Conservation (phyloP, 495 filamentous ascomycete species). For the Daldinia bambusicola region DNA sequence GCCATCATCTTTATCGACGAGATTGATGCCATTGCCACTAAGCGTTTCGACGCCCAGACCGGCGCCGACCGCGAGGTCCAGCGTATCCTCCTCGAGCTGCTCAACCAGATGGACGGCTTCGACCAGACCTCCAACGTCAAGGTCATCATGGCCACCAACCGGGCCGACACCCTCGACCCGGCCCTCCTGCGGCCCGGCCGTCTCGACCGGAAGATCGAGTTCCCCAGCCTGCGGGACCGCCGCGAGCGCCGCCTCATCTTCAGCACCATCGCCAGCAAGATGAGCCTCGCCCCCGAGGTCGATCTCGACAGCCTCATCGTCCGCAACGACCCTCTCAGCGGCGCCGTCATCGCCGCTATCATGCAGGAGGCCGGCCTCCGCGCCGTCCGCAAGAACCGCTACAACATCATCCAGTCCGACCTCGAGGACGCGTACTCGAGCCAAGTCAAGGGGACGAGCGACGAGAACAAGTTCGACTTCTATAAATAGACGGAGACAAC, state of each 20-base stretch:
- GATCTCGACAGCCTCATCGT: constrained; percentile 96
- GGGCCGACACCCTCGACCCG: constrained; percentile 95
- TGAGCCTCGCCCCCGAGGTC: constrained; percentile 95
- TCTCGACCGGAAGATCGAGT: constrained; percentile 98
- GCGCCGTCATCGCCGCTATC: constrained; percentile 96
- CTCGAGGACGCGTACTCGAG: constrained; percentile 95
- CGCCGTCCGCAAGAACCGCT: constrained; percentile 96
- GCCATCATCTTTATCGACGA: constrained; percentile 99
- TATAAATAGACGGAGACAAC: constrained; percentile 59
- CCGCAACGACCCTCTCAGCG: constrained; percentile 92
- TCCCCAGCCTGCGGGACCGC: constrained; percentile 88
- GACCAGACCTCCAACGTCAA: constrained; percentile 99
- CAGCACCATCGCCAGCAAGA: constrained; percentile 92
- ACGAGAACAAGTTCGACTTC: constrained; percentile 81
- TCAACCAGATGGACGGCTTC: constrained; percentile 99
- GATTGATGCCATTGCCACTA: constrained; percentile 98
- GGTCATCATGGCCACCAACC: constrained; percentile 99
- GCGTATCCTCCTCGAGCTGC: constrained; percentile 93
- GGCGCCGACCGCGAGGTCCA: constrained; percentile 98
- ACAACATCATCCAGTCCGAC: constrained; percentile 97
- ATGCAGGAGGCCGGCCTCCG: constrained; percentile 98
- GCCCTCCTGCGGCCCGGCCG: constrained; percentile 93
- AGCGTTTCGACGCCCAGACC: constrained; percentile 98
- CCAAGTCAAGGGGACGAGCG: constrained; percentile 89
- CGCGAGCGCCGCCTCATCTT: constrained; percentile 96